These are phyloP conservation scores for Thraustotheca clavata DNA, from an alignment of 352 stramenopile genomes.

Conservation along the genomic window DNA sequence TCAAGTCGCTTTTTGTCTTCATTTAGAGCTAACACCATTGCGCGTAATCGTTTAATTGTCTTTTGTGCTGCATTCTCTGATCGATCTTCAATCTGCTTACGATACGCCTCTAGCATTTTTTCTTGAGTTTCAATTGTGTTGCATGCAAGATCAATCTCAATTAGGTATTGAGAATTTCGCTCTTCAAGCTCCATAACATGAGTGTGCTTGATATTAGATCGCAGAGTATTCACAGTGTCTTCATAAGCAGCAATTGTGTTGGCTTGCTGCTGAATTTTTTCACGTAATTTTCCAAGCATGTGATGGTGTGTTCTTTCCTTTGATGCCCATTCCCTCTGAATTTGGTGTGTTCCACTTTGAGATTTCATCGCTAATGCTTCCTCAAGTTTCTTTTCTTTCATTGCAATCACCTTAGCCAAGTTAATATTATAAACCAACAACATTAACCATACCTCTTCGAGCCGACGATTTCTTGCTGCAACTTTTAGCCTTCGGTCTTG, in stretches of 20 bases:
- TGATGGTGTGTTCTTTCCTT: constrained; percentile 13
- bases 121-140: background rate
- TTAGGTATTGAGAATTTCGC: background rate
- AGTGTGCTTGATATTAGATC: constrained; percentile 15
- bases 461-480: constrained; percentile 7
- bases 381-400: constrained; percentile 22
- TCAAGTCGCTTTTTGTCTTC: constrained; percentile 21
- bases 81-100: constrained; percentile 20
- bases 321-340: constrained; percentile 1
- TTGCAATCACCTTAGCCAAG: constrained; percentile 6
- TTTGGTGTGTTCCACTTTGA: constrained; percentile 13
- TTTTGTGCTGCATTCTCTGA: constrained; percentile 16
- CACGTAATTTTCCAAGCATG: constrained; percentile 17
- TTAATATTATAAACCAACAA: background rate
- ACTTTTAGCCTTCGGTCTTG: constrained; percentile 1
- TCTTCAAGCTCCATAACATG: constrained; percentile 18
- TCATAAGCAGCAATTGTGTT: constrained; percentile 19
- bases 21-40: constrained; percentile 13
- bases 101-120: background rate
- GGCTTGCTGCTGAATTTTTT: constrained; percentile 13
- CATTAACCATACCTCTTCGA: constrained; percentile 3
- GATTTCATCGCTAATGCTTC: constrained; percentile 5
- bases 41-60: constrained; percentile 11
- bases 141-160: background rate
- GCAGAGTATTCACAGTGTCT: constrained; percentile 13